Percentiles rank a stretch among this genome's conserved stretches.
phyloP scores from a whole-genome alignment of 106 monocot species.

The Cymbidium sinense region DNA sequence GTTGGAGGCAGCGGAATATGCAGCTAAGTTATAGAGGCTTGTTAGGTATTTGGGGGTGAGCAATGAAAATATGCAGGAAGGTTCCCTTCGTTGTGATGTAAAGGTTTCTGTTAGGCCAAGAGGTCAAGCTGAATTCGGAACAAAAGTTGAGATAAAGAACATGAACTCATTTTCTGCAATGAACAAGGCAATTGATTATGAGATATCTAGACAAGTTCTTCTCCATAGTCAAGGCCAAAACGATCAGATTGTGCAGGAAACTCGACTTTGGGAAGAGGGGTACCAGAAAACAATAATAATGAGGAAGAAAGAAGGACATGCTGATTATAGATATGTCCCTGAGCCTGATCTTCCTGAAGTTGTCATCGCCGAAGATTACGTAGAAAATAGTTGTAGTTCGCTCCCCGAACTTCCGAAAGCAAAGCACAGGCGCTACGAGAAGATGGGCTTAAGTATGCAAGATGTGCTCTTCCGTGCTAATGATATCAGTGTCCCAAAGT shows the following conservation, averaged over 20 bases:
- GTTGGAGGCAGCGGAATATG: conserved; percentile 88
- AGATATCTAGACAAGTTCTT: too few species aligned
- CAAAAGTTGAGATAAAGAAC: too few species aligned
- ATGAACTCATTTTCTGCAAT: too few species aligned
- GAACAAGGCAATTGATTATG: too few species aligned
- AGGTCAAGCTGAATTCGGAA: too few species aligned
- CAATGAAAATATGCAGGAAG: too few species aligned
- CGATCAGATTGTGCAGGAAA: too few species aligned
- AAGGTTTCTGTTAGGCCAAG: too few species aligned
- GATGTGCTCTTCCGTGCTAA: conserved; percentile 93
- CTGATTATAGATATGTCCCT: conserved; percentile 97
- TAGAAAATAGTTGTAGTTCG: conserved; percentile 48
- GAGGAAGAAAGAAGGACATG: conserved; percentile 96
- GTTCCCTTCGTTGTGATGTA: too few species aligned
- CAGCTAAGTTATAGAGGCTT: too few species aligned
- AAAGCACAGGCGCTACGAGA: conserved; percentile 86
- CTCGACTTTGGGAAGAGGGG: conserved; percentile 90
- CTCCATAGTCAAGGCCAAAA: too few species aligned
- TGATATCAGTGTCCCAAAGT: conserved; percentile 61
- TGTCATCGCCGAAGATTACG: conserved; percentile 49
- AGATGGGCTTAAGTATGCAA: conserved; percentile 85
- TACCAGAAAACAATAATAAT: conserved; percentile 88
- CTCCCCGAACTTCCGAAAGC: conserved; percentile 87
- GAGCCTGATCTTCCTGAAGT: conserved; percentile 98
- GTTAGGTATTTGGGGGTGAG: too few species aligned